Evolutionary conservation across 208 protist species (phyloP).

Genomic region (Lotmaria passim): DNA sequence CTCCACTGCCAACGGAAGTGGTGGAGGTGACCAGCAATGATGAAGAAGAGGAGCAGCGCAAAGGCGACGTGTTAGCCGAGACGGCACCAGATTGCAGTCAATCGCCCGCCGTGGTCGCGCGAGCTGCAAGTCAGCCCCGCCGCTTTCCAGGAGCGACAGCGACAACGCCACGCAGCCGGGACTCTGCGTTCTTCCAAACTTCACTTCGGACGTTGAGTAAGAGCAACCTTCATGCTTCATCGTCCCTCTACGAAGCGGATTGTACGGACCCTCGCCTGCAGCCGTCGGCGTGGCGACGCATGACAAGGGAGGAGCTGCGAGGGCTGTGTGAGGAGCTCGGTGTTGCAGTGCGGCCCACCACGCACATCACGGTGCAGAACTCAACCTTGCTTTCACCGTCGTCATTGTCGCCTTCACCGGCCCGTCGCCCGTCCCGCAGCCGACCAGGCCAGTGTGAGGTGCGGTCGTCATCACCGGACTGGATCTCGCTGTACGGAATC

Average conservation of each 20-base stretch:
- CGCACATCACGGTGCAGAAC: not conserved
- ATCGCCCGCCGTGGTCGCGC: not conserved
- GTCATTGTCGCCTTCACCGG: not conserved
- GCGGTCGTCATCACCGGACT: conserved; percentile 6
- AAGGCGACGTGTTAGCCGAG: not conserved
- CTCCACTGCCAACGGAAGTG: conserved; percentile 19
- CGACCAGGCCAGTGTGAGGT: not conserved
- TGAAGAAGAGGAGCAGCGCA: not conserved
- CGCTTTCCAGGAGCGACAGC: too few relatives aligned
- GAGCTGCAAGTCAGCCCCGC: not conserved
- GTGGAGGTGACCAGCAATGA: conserved; percentile 24
- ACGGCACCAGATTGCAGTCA: not conserved
- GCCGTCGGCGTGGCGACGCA: conserved; percentile 21
- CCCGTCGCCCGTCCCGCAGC: not conserved
- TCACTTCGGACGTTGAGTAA: too few relatives aligned
- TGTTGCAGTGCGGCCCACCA: conserved; percentile 6
- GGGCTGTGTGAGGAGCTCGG: conserved; percentile 20
- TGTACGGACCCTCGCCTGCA: not conserved
- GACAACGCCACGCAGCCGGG: too few relatives aligned
- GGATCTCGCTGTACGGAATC: not conserved
- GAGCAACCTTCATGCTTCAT: too few relatives aligned
- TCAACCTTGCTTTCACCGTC: not conserved
- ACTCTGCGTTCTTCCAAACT: too few relatives aligned
- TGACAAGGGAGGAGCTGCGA: conserved; percentile 34
- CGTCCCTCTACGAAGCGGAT: not conserved